Base-by-base conservation (phyloP, 176 grass and related monocot species). In the Musa troglodytarum region DNA sequence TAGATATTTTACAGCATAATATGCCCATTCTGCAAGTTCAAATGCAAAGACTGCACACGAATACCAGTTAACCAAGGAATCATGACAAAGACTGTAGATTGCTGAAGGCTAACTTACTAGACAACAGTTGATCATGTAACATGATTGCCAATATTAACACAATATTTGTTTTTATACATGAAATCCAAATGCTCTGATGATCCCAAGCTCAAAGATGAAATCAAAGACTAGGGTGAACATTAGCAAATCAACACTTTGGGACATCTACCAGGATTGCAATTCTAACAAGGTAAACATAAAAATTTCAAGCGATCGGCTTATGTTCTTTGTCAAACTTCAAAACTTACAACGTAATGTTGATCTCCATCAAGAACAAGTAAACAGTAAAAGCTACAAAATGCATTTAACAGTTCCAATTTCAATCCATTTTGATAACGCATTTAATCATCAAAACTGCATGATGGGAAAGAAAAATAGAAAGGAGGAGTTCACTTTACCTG, bases 401-500 rank as follows among this genome's bases (percentile, higher is more conserved):
- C 34, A 43, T 5, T 6, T 43, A 6, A 43, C 34, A 43, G 34
- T 43, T 43, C 34, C 3, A 43, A 43, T 43, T 43, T 43, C 34
- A 43, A 43, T 43, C 34, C 34, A 43, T 43, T 43, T 43, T 43
- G 34, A 43, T 43, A 43, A 43, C 34, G 34, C 34, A 43, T 43
- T 43, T 6, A 43, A 43, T 43, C 3, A n/a, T 17, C 55, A 58
- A 12, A 58, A 62, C 25, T 69, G 24, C 19, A 56, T 24, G 12
- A 34, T 50, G 24, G 52, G 69, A 62, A 64, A 3, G 28, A 62
- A 56, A 71, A 69, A 71, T 8, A 69, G 8, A 4, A 34, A 71
- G 77, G 63, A 55, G 1, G 12, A 75, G 23, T 8, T 57, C 11
- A 8, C 58, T 69, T 81, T 74, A 98, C 95, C 88, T 91, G 82